Percentiles rank a stretch among this genome's conserved stretches.
These are phyloP conservation scores for Vitis amurensis DNA, from an alignment of 164 flowering plant species.

Conservation along the genomic window DNA sequence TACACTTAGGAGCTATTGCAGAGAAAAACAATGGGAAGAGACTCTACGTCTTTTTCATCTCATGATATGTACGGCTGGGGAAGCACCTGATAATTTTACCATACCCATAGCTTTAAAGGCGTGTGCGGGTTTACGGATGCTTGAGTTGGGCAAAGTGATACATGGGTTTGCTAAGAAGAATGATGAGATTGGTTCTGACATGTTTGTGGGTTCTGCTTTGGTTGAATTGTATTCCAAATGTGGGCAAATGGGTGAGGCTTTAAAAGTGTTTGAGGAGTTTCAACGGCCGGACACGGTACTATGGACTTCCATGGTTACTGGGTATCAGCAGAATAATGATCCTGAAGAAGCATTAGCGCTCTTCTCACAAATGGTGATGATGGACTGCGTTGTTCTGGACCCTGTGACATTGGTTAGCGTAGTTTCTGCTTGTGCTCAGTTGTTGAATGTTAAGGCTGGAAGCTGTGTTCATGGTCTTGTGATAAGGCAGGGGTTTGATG, in stretches of 20 bases:
- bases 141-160: slow-evolving; percentile 34
- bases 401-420: slow-evolving; percentile 52
- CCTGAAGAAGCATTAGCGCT: slow-evolving; percentile 37
- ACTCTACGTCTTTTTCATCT: slow-evolving; percentile 33
- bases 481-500: slow-evolving; percentile 32
- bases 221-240: slow-evolving; percentile 54
- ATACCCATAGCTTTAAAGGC: slow-evolving; percentile 51
- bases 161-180: slow-evolving; percentile 51
- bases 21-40: slow-evolving; percentile 36
- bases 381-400: slow-evolving; percentile 23
- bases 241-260: slow-evolving; percentile 47
- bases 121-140: slow-evolving; percentile 35
- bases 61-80: slow-evolving; percentile 18
- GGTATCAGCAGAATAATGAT: slow-evolving; percentile 48
- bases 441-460: slow-evolving; percentile 27
- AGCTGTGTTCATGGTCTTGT: slow-evolving; percentile 49
- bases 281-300: slow-evolving; percentile 47
- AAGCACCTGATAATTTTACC: slow-evolving; percentile 39
- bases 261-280: slow-evolving; percentile 45
- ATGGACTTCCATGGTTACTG: slow-evolving; percentile 66
- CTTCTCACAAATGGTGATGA: slow-evolving; percentile 43
- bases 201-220: slow-evolving; percentile 62
- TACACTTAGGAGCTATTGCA: slow-evolving; percentile 34
- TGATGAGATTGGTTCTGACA: slow-evolving; percentile 22
- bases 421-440: slow-evolving; percentile 51